Evolutionary conservation across 345 rosid species (phyloP), one percentile per base, ranked within the genome.

Genomic region (Melaleuca alternifolia): DNA sequence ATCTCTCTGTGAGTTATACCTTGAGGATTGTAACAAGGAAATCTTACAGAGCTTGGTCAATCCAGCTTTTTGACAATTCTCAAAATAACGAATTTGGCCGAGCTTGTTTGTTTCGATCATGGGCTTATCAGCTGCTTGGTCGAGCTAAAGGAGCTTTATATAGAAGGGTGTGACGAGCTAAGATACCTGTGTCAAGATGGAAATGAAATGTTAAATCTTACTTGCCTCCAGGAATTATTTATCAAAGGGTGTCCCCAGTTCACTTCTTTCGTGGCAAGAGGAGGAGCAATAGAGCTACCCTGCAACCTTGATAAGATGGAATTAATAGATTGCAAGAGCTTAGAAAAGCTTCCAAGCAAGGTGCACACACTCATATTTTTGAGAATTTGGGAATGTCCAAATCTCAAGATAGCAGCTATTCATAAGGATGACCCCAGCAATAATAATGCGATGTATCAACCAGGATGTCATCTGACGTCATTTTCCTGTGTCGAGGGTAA

Each of bases 71-170:
- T 57, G 1, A 26, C 30, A 14, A 5, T 11, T 57, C 62, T 57
- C 3, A 0, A 11, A 57, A 7, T 61, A 28, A 0, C 0, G 1
- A 28, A 28, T 28, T 2, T 61, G 28, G 20, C 5, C 6, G 2
- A 61, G 37, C 10, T 61, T 28, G 41, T 61, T 61, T 28, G 75
- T 37, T 61, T 61, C 28, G 10, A 61, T 1, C 0, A 14, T 61
- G 75, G 5, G 20, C 28, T 0, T 14, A 1, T 13, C 20, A 61
- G 37, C 1, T 1, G 5, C 10, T 28, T 6, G 41, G 20, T 28
- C 37, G 28, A 61, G 41, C 0, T 61, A 61, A 28, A 61, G 10
- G 41, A 61, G 75, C 75, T 61, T 0, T 10, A 28, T 13, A 14
- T 61, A 61, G 37, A 0, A 61, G 0, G 0, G 2, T 61, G 37